Conservation (phyloP, 768 basidiomycete genomes). For the Asterophora parasitica region DNA sequence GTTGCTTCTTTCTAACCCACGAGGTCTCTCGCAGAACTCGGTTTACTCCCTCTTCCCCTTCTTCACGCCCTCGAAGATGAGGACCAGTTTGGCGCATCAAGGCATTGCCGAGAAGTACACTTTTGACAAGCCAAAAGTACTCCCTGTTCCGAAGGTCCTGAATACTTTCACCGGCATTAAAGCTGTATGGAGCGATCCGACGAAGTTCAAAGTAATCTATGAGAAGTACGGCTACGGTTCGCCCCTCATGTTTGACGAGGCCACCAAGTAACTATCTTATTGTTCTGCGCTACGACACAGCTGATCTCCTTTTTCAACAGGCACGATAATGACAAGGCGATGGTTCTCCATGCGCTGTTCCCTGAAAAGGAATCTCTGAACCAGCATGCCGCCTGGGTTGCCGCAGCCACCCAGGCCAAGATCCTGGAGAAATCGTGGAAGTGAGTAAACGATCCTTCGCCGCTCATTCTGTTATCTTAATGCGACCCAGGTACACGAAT, state of each 20-base stretch:
- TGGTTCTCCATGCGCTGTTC: constrained; percentile 31
- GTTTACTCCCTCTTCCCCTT: constrained; percentile 25
- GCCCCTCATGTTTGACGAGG: constrained; percentile 37
- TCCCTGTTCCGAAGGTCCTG: constrained; percentile 25
- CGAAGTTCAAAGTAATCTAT: constrained; percentile 33
- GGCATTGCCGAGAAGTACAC: constrained; percentile 35
- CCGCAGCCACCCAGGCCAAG: constrained; percentile 21
- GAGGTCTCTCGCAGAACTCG: constrained; percentile 11
- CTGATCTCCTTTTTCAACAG: constrained; percentile 1
- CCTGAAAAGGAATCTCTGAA: constrained; percentile 26
- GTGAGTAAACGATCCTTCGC: constrained; percentile 1
- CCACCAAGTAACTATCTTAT: no score
- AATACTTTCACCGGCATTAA: constrained; percentile 31
- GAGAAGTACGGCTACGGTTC: constrained; percentile 38
- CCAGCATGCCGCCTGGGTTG: constrained; percentile 27
- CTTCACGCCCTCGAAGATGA: constrained; percentile 41
- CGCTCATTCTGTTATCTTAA: neutral
- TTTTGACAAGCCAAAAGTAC: constrained; percentile 32
- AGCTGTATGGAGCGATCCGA: constrained; percentile 29
- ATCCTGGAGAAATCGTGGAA: constrained; percentile 30
- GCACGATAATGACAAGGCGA: constrained; percentile 27
- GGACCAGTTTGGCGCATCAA: constrained; percentile 33
- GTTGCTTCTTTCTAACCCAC: neutral
- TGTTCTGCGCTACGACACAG: no score
- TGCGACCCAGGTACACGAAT: neutral